These are phyloP conservation scores for Danielozyma ontarioensis DNA, from an alignment of 805 yeast genomes.

Conservation along the genomic window DNA sequence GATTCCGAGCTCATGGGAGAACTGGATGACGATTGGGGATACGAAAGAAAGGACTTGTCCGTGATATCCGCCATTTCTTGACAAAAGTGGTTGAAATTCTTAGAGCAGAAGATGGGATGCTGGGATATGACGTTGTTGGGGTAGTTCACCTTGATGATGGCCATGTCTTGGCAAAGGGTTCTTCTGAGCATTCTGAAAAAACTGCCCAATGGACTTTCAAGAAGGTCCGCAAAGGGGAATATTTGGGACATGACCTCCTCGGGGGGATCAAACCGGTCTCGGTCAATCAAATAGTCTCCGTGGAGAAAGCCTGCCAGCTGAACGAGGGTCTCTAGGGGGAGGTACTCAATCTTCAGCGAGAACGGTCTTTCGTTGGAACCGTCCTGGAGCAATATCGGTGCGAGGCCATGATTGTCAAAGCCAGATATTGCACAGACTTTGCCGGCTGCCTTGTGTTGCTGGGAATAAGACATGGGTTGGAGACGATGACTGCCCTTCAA, in stretches of 20 bases:
- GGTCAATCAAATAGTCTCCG: constrained; percentile 11
- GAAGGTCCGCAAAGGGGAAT: constrained; percentile 23
- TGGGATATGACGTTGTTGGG: constrained; percentile 19
- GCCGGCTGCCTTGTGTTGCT: constrained; percentile 22
- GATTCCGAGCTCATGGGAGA: no score
- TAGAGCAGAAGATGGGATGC: constrained; percentile 21
- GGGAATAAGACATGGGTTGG: constrained; percentile 17
- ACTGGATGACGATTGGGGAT: no score
- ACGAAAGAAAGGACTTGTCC: no score
- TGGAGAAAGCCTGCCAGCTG: constrained; percentile 21
- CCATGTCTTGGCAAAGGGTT: constrained; percentile 27
- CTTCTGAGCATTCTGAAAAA: constrained; percentile 15
- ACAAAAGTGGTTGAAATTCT: no score
- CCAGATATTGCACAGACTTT: constrained; percentile 15
- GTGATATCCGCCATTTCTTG: no score
- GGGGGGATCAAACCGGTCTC: constrained; percentile 22
- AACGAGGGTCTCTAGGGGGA: constrained; percentile 10
- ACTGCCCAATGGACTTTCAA: constrained; percentile 6
- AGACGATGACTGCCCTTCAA: constrained; percentile 21
- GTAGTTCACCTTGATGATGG: constrained; percentile 13
- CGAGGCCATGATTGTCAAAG: constrained; percentile 13
- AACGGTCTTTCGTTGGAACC: constrained; percentile 7
- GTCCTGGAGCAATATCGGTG: constrained; percentile 13
- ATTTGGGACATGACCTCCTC: constrained; percentile 15
- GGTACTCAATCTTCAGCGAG: constrained; percentile 5